Evolutionary conservation across 495 filamentous ascomycete genomes (phyloP), one percentile per base, ranked within the genome.

Genomic region (Tuber magnatum): DNA sequence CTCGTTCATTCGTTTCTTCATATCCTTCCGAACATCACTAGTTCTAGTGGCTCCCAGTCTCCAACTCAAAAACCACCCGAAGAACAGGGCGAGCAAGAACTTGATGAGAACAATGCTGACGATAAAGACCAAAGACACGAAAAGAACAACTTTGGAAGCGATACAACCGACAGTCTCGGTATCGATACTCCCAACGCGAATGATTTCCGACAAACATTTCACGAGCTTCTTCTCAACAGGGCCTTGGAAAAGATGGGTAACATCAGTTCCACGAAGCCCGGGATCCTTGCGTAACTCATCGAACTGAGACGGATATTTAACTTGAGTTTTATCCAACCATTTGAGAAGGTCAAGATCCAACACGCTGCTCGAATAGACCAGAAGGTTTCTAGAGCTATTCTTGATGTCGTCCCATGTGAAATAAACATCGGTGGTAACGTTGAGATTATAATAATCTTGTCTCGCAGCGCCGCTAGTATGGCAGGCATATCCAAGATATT

Each of bases 161-260:
- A 99, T 98, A 84, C 96, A 99, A 20, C 96, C 96, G 14, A 99
- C 92, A 5, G 93, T 97, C 78, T 94, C 93, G 0, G 95, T 97
- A 82, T 98, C 96, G 74, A 99, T 92, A 22, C 92, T 92, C 22
- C 96, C 96, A 40, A 99, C 96, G 80, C 93, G 94, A 86, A 97
- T 92, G 75, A 97, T 97, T 83, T 99, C 90, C 46, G 92, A 87
- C 74, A 98, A 86, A 83, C 96, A 99, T 81, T 92, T 88, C 3
- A 92, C 94, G 32, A 94, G 85, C 74, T 88, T 85, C 86, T 94
- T 97, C 78, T 97, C 93, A 1, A 86, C 84, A 7, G 88, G 86
- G 14, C 88, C 90, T 80, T 95, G 92, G 82, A 95, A 94, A 71
- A 92, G 88, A 68, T 92, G 92, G 0, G 96, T 98, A 48, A 97